phyloP scores from a whole-genome alignment of 2,329 filamentous ascomycete species.

The Ophioceras dolichostomum region DNA sequence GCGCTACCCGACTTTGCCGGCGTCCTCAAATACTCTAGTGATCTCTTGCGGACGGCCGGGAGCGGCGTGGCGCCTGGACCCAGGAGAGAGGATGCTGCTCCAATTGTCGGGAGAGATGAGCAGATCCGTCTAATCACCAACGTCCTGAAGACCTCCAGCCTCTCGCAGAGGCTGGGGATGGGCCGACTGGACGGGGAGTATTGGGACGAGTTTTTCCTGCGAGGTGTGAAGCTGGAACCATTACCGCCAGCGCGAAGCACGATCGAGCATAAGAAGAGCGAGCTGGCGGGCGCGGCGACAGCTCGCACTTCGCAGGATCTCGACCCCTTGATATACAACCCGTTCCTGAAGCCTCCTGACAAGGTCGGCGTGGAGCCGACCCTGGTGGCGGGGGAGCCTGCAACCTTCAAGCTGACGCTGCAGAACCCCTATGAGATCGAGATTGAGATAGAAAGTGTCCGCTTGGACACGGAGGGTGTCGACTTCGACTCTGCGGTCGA shows the following conservation, averaged over 20 bases:
- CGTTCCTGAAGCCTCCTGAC: slow-evolving; percentile 61
- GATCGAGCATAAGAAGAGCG: slow-evolving; percentile 49
- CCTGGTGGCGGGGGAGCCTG: slow-evolving; percentile 66
- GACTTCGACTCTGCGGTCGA: slow-evolving; percentile 56
- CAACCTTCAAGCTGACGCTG: slow-evolving; percentile 68
- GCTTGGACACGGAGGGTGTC: slow-evolving; percentile 60
- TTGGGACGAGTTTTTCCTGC: slow-evolving; percentile 92
- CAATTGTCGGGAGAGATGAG: slow-evolving; percentile 66
- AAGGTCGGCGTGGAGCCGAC: slow-evolving; percentile 51
- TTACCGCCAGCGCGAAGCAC: slow-evolving; percentile 47
- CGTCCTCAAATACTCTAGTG: slow-evolving; percentile 76
- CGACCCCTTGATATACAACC: slow-evolving; percentile 92
- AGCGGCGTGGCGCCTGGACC: slow-evolving; percentile 65
- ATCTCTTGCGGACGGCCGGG: slow-evolving; percentile 71
- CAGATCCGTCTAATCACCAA: slow-evolving; percentile 76
- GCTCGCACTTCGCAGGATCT: slow-evolving; percentile 45
- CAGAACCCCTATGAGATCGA: slow-evolving; percentile 95
- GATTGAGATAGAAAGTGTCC: slow-evolving; percentile 73
- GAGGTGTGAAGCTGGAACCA: slow-evolving; percentile 60
- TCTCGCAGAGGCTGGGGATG: slow-evolving; percentile 66
- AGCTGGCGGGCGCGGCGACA: slow-evolving; percentile 36
- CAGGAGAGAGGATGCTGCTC: slow-evolving; percentile 55
- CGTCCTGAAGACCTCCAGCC: slow-evolving; percentile 68
- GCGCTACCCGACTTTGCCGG: slow-evolving; percentile 85
- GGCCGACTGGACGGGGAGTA: slow-evolving; percentile 62